Evolutionary conservation across 129 eudicot genomes (phyloP).

Genomic region (Oenanthe sinensis): DNA sequence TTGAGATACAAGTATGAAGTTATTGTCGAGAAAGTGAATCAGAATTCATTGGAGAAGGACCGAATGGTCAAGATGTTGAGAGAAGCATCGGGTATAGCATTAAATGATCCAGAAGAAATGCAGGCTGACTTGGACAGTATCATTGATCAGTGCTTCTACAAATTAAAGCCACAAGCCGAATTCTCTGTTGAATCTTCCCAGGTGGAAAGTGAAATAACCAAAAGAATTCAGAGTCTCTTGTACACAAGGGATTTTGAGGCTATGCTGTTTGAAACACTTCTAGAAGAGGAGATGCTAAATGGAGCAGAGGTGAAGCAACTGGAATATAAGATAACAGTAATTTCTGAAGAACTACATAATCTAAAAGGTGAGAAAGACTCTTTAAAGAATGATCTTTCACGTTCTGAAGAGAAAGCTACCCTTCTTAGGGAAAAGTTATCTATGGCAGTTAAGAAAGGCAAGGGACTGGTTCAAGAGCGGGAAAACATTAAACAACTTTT

Average conservation of each 20-base stretch:
- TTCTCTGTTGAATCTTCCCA: constrained; percentile 21
- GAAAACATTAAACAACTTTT: constrained; percentile 60
- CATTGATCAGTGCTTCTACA: constrained; percentile 34
- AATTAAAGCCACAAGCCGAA: constrained; percentile 32
- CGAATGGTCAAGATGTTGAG: background rate
- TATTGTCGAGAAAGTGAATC: background rate
- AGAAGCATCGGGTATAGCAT: constrained; percentile 4
- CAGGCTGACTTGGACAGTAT: constrained; percentile 24
- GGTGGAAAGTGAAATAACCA: constrained; percentile 28
- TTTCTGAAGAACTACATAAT: constrained; percentile 41
- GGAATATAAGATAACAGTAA: constrained; percentile 30
- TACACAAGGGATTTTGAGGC: constrained; percentile 50
- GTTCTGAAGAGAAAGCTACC: constrained; percentile 65
- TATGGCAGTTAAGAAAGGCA: constrained; percentile 94
- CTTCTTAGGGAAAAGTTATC: constrained; percentile 79
- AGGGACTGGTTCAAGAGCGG: constrained; percentile 92
- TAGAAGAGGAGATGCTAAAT: constrained; percentile 39
- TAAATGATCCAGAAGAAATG: background rate
- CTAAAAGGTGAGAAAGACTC: constrained; percentile 44
- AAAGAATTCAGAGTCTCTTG: constrained; percentile 44
- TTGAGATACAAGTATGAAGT: background rate
- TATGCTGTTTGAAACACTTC: constrained; percentile 38
- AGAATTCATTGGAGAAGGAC: constrained; percentile 1
- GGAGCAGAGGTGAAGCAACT: constrained; percentile 32
- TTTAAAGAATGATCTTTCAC: constrained; percentile 47